These are phyloP conservation scores for Penicillium nucicola DNA, from an alignment of 495 filamentous ascomycete genomes.

Conservation along the genomic window DNA sequence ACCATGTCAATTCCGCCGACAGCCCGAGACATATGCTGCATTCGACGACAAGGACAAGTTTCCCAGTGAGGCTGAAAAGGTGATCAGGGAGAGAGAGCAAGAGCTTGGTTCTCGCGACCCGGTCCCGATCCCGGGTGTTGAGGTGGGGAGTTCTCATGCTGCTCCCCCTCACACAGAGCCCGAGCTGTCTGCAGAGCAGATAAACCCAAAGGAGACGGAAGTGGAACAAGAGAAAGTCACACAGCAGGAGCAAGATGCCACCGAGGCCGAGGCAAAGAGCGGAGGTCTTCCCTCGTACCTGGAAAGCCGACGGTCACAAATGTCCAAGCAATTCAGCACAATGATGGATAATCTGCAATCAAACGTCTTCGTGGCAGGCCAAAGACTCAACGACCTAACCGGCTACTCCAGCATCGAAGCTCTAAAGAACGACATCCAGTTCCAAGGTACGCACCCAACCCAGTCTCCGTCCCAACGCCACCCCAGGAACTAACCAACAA, in stretches of 20 bases:
- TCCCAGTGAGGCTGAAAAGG: slow-evolving; percentile 15
- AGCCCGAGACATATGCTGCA: slow-evolving; percentile 15
- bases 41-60: slow-evolving; percentile 23
- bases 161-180: slow-evolving; percentile 10
- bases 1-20: slow-evolving; percentile 39
- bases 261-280: background rate
- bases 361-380: slow-evolving; percentile 77
- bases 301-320: slow-evolving; percentile 66
- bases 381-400: slow-evolving; percentile 87
- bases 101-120: slow-evolving; percentile 18
- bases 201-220: slow-evolving; percentile 4
- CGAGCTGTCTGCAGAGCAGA: slow-evolving; percentile 4
- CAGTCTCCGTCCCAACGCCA: background rate
- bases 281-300: slow-evolving; percentile 69
- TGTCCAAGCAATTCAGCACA: slow-evolving; percentile 68
- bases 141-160: slow-evolving; percentile 20
- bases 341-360: slow-evolving; percentile 89
- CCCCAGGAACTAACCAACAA: background rate
- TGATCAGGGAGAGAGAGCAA: slow-evolving; percentile 6
- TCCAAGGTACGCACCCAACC: slow-evolving; percentile 49
- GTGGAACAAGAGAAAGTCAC: slow-evolving; percentile 5
- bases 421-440: slow-evolving; percentile 71
- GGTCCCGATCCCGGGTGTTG: slow-evolving; percentile 12
- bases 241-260: background rate
- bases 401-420: slow-evolving; percentile 92